Percentiles rank a stretch among this genome's conserved stretches.
Evolutionary conservation across 306 rosid genomes (phyloP).

Genomic region (Ormosia semicastrata): DNA sequence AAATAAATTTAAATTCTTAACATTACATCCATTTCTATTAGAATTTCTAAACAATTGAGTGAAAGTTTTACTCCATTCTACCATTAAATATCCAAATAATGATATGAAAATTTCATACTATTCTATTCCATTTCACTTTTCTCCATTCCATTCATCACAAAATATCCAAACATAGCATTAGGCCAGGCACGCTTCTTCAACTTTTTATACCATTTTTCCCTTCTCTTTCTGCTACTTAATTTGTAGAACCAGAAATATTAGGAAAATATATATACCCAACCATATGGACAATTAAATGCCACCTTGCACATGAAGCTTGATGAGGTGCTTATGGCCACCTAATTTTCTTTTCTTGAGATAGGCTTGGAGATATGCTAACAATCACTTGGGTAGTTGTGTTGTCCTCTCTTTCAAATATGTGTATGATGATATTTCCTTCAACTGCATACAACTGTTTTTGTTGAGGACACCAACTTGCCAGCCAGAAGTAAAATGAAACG

Average conservation of each 20-base stretch:
- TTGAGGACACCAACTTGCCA: background rate
- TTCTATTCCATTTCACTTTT: no score
- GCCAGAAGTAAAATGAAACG: constrained; percentile 8
- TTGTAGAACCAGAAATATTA: background rate
- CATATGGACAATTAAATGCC: background rate
- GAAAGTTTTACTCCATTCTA: no score
- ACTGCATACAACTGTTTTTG: constrained; percentile 2
- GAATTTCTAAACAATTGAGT: no score
- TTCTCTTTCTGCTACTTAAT: constrained; percentile 19
- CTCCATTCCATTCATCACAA: no score
- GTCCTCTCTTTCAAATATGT: constrained; percentile 4
- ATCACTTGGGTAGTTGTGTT: background rate
- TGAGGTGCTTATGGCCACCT: constrained; percentile 21
- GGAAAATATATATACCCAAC: background rate
- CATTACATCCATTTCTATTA: no score
- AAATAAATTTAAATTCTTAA: no score
- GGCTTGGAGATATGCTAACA: background rate
- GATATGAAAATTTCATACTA: no score
- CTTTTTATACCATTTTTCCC: background rate
- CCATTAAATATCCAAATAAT: no score
- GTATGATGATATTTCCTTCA: background rate
- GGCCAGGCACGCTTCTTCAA: background rate
- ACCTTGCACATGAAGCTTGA: background rate
- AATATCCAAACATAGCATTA: background rate
- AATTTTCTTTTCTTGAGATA: constrained; percentile 3